Evolutionary conservation across 1,139 yeast genomes (phyloP).

Genomic region (Yamadazyma spencermartinsiae): DNA sequence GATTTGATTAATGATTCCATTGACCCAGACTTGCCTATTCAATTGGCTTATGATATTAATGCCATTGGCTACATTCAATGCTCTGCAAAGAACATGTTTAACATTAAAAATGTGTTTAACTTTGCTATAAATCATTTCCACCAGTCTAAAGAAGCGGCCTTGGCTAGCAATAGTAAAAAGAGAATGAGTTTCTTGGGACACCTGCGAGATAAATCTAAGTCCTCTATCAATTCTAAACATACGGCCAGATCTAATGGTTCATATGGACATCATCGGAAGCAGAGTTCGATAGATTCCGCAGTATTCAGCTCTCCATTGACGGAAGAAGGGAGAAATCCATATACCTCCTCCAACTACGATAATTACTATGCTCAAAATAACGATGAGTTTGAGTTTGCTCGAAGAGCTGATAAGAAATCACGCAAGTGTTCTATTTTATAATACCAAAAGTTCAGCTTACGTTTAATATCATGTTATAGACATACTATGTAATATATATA

Average conservation of each 20-base stretch:
- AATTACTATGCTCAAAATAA: constrained; percentile 33
- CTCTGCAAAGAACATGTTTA: constrained; percentile 70
- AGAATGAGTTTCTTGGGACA: constrained; percentile 34
- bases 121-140: constrained; percentile 44
- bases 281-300: constrained; percentile 37
- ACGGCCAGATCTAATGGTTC: constrained; percentile 1
- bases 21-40: constrained; percentile 51
- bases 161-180: constrained; percentile 37
- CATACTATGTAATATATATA: too few relatives aligned
- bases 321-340: constrained; percentile 39
- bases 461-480: too few relatives aligned
- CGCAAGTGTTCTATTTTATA: constrained; percentile 38
- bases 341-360: constrained; percentile 10
- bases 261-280: constrained; percentile 36
- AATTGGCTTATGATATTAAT: constrained; percentile 63
- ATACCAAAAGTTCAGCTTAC: too few relatives aligned
- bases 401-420: constrained; percentile 31
- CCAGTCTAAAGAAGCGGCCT: constrained; percentile 34
- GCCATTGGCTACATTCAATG: constrained; percentile 81
- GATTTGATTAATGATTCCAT: constrained; percentile 48
- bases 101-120: constrained; percentile 68
- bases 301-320: constrained; percentile 41
- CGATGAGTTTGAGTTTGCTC: constrained; percentile 46
- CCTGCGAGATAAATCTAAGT: constrained; percentile 26
- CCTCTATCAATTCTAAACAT: constrained; percentile 17